Percentiles rank a stretch among this genome's conserved stretches.
Conservation (phyloP, 306 rosid genomes). For the Trichosanthes truncata region DNA sequence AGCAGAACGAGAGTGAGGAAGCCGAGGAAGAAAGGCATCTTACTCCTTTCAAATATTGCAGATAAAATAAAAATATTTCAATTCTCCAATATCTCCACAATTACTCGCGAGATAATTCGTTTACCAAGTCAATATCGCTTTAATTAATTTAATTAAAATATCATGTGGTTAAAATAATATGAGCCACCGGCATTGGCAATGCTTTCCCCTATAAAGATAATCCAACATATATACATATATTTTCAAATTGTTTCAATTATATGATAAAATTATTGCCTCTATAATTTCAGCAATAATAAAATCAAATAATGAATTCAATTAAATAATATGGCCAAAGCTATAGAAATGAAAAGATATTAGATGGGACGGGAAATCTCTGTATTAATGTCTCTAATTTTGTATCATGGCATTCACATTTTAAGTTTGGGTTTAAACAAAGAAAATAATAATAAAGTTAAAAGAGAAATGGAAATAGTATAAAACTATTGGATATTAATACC, state of each 20-base stretch:
- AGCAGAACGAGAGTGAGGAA: background rate
- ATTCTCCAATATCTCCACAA: background rate
- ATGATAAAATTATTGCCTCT: slow-evolving; percentile 1
- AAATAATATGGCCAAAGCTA: background rate
- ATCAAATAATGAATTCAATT: background rate
- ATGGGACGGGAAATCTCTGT: background rate
- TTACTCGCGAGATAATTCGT: background rate
- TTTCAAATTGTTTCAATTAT: background rate
- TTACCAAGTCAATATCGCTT: slow-evolving; percentile 5
- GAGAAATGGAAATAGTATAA: background rate
- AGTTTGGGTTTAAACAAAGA: background rate
- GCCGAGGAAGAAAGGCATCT: slow-evolving; percentile 1
- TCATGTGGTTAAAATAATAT: background rate
- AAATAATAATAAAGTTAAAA: background rate
- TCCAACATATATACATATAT: background rate
- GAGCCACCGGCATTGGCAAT: background rate
- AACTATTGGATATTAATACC: background rate
- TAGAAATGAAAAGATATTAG: background rate
- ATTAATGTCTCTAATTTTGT: background rate
- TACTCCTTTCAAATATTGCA: background rate
- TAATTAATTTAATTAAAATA: background rate
- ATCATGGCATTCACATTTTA: background rate
- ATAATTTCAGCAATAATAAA: slow-evolving; percentile 1
- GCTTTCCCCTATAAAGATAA: background rate
- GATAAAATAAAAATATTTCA: background rate